Evolutionary conservation across 2,329 filamentous ascomycete genomes (phyloP), one percentile per base, ranked within the genome.

Genomic region (Xylariaceae sp.): DNA sequence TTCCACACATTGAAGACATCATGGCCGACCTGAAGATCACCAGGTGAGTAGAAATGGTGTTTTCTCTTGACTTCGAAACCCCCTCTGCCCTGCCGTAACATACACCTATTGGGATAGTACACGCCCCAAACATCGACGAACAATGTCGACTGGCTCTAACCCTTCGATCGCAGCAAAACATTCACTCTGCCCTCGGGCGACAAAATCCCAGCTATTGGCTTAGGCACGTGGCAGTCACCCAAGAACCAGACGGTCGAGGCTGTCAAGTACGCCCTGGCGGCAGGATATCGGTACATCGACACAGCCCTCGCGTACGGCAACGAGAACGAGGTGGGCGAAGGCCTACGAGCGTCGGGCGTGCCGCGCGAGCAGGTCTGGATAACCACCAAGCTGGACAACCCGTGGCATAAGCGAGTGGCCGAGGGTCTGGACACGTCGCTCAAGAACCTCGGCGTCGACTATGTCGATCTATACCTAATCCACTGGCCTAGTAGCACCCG

Each of bases 341-440:
- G 86, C 51, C 87, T 90, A 71, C 79, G 78, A 62, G 82, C 82
- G 47, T 83, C 83, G 2, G 86, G 85, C 26, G 81, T 90, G 1
- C 81, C 86, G n/a, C 81, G 87, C 20, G 77, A 81, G 52, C 76
- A 89, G 66, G 84, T 89, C 70, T 90, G 84, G 81, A 73, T 90
- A 55, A 93, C 90, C 50, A 91, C 89, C 66, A 96, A 95, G 81
- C 84, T 93, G 51, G 85, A 90, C 79, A 92, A 93, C 81, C 82
- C 87, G 48, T 89, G 87, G 82, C 89, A 92, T 76, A 85, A 89
- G 75, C 81, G 83, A 59, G 87, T 88, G 23, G 75, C 79, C 40
- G 82, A 87, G 69, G 87, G 81, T 20, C 77, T 90, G 53, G 78
- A 82, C 56, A 74, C 76, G 50, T 87, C 84, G 10, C 77, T 89